Base-by-base conservation (phyloP, 257 asterid species). In the Nicotiana benthamiana region DNA sequence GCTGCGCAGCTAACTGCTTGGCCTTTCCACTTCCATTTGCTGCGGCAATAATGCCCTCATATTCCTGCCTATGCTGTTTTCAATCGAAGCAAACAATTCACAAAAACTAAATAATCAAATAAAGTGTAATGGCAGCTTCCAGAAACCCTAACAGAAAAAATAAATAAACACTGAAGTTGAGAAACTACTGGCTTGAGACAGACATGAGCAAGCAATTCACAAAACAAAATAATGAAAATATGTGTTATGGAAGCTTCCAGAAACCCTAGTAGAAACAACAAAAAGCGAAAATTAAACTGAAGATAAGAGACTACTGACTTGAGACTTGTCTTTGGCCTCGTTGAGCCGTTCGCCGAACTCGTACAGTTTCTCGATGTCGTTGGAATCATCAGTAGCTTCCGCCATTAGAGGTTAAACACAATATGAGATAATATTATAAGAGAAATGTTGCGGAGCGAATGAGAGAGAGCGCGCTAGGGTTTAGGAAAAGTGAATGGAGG, bases 1-100 rank as follows among this genome's bases (percentile, higher is more conserved):
- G 89, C 87, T 91, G 97, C 26, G 98, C 97, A 13, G 98, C 88
- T 90, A 95, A 78, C 76, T 95, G 99, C 88, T 91, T 95, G n/a
- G 97, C 93, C 90, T 93, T 93, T 67, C 89, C 97, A 36, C 93
- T 90, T 48, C 97, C 98, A 70, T 87, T 89, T 0, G 97, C 97
- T 16, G 97, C 97, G 54, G 92, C 94, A 32, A 93, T 85, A 81
- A 95, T 92, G 36, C 92, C 92, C 85, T 95, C 97, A 64, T 95
- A 95, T 51, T 95, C 95, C 87, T 83, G 81, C 87, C 79, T 79
- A 84, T 88, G 84, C 99, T 95, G 90, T 86, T 86, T 65, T 34
- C 40, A 34, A 34, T 34, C 40, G 40, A 17, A 60, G n/a, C 32
- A 36, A 60, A 81, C 12, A 75, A 24, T 3, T 28, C 54, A 79